phyloP scores from a whole-genome alignment of 2,329 filamentous ascomycete species.

The Penicillium janthinellum region DNA sequence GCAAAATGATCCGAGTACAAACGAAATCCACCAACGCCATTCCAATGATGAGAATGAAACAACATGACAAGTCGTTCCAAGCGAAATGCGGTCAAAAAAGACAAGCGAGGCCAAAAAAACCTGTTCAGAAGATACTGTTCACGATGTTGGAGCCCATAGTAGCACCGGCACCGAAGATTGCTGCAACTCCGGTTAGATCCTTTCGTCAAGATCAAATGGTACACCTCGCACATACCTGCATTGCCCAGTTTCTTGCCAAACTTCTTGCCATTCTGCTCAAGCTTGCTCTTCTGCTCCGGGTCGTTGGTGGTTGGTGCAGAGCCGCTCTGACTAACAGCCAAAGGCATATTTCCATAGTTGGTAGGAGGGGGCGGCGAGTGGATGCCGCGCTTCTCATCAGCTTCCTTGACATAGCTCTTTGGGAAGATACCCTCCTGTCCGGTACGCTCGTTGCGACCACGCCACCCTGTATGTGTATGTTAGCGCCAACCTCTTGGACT shows the following conservation, averaged over 20 bases:
- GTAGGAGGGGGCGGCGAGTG: constrained; percentile 43
- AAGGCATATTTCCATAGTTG: constrained; percentile 65
- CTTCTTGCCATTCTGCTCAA: constrained; percentile 81
- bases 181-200: constrained; percentile 47
- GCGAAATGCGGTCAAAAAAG: neutral
- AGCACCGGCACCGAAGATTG: constrained; percentile 90
- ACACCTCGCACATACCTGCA: constrained; percentile 49
- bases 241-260: constrained; percentile 92
- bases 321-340: constrained; percentile 67
- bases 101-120: neutral
- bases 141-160: constrained; percentile 88
- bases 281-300: constrained; percentile 60
- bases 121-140: constrained; percentile 77
- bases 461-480: constrained; percentile 59
- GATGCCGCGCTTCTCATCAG: constrained; percentile 61
- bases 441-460: constrained; percentile 81
- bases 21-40: constrained; percentile 38
- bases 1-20: neutral
- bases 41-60: constrained; percentile 25
- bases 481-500: constrained; percentile 9
- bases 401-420: constrained; percentile 76
- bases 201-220: neutral
- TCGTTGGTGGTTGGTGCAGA: constrained; percentile 43
- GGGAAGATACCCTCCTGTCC: constrained; percentile 91
- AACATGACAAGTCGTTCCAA: neutral